Evolutionary conservation across 371 early-diverging fungal genomes (phyloP), one percentile per base, ranked within the genome.

Genomic region (Catenaria anguillulae): DNA sequence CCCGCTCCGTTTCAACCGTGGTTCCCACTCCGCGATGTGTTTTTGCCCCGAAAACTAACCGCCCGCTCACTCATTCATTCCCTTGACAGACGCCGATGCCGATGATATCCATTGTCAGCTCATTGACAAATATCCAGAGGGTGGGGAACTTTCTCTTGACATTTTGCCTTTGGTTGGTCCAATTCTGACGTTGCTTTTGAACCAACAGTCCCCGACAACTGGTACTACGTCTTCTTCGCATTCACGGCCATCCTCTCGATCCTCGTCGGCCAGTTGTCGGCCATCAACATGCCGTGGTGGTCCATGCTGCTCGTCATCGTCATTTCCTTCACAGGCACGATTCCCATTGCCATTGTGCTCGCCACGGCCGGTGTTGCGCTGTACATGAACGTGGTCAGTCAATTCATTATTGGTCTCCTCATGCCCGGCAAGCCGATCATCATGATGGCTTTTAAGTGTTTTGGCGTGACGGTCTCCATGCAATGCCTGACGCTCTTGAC

Each of bases 361-460:
- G 52, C 52, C 26, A 50, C 52, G 29, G 8, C 29, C 1, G 52
- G 52, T 23, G 52, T 50, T 13, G 10, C 29, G 12, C 31, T 50
- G 33, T 50, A 50, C 31, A 50, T 50, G 52, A 50, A 50, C 31
- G 52, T 50, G 1, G 19, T 50, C 10, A 29, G 29, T 13, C 15
- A 50, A 31, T 50, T 50, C 31, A 26, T 50, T 8, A 50, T 50
- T 23, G 52, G 52, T 10, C 52, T 50, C 29, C 24, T 50, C 29
- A 13, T 29, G 29, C 52, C 52, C 29, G 52, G 52, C 52, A 8
- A 50, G 15, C 52, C 52, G 2, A 19, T 50, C 29, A 17, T 29
- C 29, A 50, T 50, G 52, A 50, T 50, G 52, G 52, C 52, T 8
- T 50, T 50, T 31, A 50, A 50, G 52, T 50, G 29, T 3, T 31